These are phyloP conservation scores for Trichoderma sp. DNA, from an alignment of 2,329 filamentous ascomycete genomes.

Conservation along the genomic window DNA sequence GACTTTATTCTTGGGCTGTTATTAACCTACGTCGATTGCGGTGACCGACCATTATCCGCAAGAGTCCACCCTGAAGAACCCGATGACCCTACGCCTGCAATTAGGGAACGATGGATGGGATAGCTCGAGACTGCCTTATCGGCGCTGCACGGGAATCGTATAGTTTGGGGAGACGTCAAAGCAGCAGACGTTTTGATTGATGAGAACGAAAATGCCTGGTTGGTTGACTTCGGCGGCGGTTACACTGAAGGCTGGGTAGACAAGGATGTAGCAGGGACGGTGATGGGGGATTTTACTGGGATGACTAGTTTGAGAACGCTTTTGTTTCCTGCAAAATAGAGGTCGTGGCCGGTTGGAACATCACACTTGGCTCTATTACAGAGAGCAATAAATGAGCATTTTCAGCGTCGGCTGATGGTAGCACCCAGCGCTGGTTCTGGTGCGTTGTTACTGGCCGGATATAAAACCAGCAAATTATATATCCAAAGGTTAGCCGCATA, in stretches of 20 bases:
- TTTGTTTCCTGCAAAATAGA: not conserved
- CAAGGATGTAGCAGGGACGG: not conserved
- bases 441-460: too few species aligned
- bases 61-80: not conserved
- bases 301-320: not conserved
- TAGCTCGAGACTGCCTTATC: not conserved
- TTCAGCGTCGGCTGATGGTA: not conserved
- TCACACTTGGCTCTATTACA: not conserved
- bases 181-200: not conserved
- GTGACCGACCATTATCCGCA: not conserved
- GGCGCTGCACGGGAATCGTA: not conserved
- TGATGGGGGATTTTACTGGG: not conserved
- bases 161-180: not conserved
- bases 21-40: not conserved
- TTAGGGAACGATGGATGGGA: not conserved
- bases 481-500: too few species aligned
- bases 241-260: not conserved
- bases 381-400: not conserved
- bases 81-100: not conserved
- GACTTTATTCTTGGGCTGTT: not conserved
- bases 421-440: not conserved
- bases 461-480: too few species aligned
- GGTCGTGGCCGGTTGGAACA: not conserved
- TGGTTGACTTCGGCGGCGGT: not conserved
- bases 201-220: not conserved